These are phyloP conservation scores for Phialemoniopsis sp. DNA, from an alignment of 2,329 filamentous ascomycete species.

Conservation along the genomic window DNA sequence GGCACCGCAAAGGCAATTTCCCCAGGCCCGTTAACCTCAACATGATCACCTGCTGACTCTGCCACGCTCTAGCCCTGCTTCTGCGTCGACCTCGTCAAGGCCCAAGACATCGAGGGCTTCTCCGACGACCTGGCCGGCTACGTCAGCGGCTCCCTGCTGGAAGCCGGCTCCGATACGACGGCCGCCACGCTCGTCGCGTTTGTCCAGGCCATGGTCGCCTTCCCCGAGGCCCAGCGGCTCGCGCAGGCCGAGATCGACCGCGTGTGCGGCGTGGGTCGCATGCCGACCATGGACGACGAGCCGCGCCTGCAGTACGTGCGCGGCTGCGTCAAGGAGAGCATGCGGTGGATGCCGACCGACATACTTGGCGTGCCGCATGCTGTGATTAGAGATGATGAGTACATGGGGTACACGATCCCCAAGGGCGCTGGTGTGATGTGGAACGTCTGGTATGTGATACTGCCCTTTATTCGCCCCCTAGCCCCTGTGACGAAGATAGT, in stretches of 20 bases:
- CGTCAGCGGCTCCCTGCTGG: constrained; percentile 28
- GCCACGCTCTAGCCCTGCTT: constrained; percentile 28
- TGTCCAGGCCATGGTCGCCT: constrained; percentile 26
- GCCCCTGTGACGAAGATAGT: no score
- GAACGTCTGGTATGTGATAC: constrained; percentile 29
- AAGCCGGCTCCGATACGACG: constrained; percentile 38
- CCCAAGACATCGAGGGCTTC: constrained; percentile 17
- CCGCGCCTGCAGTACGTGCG: constrained; percentile 34
- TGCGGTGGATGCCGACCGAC: constrained; percentile 39
- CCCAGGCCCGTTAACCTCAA: no score
- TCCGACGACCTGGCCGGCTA: constrained; percentile 25
- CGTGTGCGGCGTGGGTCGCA: constrained; percentile 30
- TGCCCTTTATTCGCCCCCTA: no score
- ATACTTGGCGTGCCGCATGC: constrained; percentile 36
- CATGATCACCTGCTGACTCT: no score
- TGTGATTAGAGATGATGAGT: constrained; percentile 33
- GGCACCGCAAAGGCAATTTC: constrained; percentile 10
- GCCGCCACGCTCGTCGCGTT: constrained; percentile 34
- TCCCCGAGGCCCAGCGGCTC: no score
- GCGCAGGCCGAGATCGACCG: constrained; percentile 28
- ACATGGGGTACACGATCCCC: constrained; percentile 41
- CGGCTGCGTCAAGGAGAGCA: constrained; percentile 36
- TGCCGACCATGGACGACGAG: constrained; percentile 32
- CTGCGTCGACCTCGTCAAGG: constrained; percentile 8
- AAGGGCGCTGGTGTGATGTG: constrained; percentile 36